Conservation (phyloP, 805 yeast species). For the Saccharomycopsis lassenensis region DNA sequence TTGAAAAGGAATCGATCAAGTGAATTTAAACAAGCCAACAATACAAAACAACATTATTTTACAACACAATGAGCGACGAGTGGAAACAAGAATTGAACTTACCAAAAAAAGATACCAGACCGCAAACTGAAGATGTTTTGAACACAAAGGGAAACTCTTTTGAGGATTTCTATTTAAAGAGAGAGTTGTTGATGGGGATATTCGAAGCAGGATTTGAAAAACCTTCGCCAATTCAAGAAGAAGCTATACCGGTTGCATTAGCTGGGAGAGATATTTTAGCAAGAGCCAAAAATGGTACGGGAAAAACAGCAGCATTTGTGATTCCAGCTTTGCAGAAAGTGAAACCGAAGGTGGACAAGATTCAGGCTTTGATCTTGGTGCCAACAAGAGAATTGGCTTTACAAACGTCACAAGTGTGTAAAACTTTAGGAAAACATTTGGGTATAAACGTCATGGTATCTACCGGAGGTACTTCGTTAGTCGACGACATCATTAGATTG, state of each 20-base stretch:
- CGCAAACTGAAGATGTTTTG: constrained; percentile 93
- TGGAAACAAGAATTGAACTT: constrained; percentile 71
- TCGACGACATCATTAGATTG: constrained; percentile 89
- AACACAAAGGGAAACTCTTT: constrained; percentile 84
- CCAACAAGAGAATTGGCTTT: constrained; percentile 97
- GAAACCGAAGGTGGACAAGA: constrained; percentile 71
- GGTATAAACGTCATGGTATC: constrained; percentile 93
- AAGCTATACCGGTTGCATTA: constrained; percentile 88
- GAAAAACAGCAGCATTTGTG: constrained; percentile 95
- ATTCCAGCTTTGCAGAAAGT: constrained; percentile 87
- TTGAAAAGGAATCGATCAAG: too few relatives aligned
- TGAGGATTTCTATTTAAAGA: constrained; percentile 83
- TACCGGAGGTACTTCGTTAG: constrained; percentile 92
- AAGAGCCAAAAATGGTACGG: constrained; percentile 97
- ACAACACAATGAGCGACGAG: constrained; percentile 3
- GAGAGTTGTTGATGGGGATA: constrained; percentile 95
- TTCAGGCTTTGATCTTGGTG: constrained; percentile 86
- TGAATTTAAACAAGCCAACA: too few relatives aligned
- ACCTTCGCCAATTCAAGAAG: constrained; percentile 97
- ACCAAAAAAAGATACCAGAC: constrained; percentile 83
- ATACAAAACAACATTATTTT: not conserved
- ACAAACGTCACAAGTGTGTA: constrained; percentile 95
- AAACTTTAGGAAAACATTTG: constrained; percentile 89
- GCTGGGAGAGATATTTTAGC: constrained; percentile 95
- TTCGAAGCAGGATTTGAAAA: constrained; percentile 98